Evolutionary conservation across 192 early-diverging fungal species (phyloP).

Genomic region (Coemansia sp.): DNA sequence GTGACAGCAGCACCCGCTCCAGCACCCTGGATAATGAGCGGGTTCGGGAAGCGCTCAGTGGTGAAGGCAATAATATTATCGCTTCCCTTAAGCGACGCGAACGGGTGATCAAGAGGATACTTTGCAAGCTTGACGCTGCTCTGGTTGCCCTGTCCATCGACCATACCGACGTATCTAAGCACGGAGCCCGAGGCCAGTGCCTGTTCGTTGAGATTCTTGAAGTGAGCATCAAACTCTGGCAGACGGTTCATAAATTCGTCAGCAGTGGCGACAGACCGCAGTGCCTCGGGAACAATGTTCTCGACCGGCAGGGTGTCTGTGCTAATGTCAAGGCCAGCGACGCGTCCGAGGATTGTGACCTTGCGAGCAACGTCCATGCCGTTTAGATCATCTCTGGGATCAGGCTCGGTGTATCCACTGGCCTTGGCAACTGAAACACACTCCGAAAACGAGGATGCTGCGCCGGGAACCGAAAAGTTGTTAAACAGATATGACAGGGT

Average conservation of each 20-base stretch:
- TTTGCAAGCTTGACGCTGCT: constrained; percentile 76
- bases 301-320: constrained; percentile 81
- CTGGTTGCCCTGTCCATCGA: constrained; percentile 65
- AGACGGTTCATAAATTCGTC: constrained; percentile 83
- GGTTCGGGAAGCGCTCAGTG: constrained; percentile 90
- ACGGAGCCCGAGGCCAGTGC: constrained; percentile 71
- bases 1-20: constrained; percentile 97
- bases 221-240: constrained; percentile 84
- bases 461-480: constrained; percentile 77
- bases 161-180: constrained; percentile 88
- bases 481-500: constrained; percentile 98
- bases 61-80: constrained; percentile 98
- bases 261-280: constrained; percentile 69
- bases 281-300: constrained; percentile 91
- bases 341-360: constrained; percentile 82
- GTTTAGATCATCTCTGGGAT: constrained; percentile 97
- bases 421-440: constrained; percentile 88
- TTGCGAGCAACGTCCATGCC: constrained; percentile 99
- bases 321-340: constrained; percentile 73
- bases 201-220: constrained; percentile 75
- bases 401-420: constrained; percentile 96
- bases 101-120: constrained; percentile 87
- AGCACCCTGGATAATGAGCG: constrained; percentile 92
- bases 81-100: constrained; percentile 92
- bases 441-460: constrained; percentile 73